Evolutionary conservation across 257 asterid species (phyloP), one percentile per base, ranked within the genome.

Genomic region (Plantago major): DNA sequence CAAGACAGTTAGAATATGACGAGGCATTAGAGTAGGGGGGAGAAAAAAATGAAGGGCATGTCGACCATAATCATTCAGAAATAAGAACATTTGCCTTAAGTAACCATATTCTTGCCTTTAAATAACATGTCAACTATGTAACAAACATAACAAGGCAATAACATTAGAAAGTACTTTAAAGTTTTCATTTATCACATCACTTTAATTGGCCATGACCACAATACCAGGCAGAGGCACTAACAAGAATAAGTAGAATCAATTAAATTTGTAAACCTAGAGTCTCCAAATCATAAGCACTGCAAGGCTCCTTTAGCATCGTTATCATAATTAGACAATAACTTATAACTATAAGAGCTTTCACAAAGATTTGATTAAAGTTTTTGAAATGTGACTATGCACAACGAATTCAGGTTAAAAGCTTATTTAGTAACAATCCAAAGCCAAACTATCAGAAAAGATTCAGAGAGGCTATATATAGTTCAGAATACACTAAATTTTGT

Each of bases 341-440:
- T 33, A 33, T 30, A 66, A n/a, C 48, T 7, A 60, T n/a, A 43
- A 17, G 64, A 19, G 47, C 42, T 30, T 17, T 12, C 55, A 61
- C 42, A 40, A 46, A 14, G 17, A 2, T 19, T 64, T 19, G 26
- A 60, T 48, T 37, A 45, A 33, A 47, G 26, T 8, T 53, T 54
- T 4, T 33, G 38, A 37, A 58, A 51, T 46, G n/a, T 5, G 15
- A 65, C 51, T 3, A 12, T 44, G 64, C 64, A 42, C 52, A 43
- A 42, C 33, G 22, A 52, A 52, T 3, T 48, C 18, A 48, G 10
- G 11, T 2, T 13, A 30, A 19, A 22, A 19, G 57, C 13, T 8
- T 9, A 2, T 46, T 17, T 42, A 42, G 7, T 44, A n/a, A n/a
- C n/a, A 38, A 9, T 15, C 3, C 2, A 17, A 42, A 33, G 5